These are phyloP conservation scores for Phialemoniopsis sp. DNA, from an alignment of 2,329 filamentous ascomycete genomes.

Conservation along the genomic window DNA sequence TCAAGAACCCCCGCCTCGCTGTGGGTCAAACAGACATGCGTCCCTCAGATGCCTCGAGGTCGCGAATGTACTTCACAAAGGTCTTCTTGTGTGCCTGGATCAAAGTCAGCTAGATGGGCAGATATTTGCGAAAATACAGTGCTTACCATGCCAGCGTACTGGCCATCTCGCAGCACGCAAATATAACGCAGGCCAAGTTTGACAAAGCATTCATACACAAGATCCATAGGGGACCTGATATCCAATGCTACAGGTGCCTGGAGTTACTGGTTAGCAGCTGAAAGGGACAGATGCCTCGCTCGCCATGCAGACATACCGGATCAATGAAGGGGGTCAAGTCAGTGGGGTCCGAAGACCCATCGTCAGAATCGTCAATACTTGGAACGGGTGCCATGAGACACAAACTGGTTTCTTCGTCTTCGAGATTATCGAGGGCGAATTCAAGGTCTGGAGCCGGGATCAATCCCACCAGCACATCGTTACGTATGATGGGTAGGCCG, in stretches of 20 bases:
- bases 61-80: conserved; percentile 91
- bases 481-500: conserved; percentile 78
- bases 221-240: conserved; percentile 83
- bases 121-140: no score
- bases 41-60: conserved; percentile 55
- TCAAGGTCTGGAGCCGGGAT: conserved; percentile 94
- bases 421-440: conserved; percentile 81
- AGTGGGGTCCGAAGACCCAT: conserved; percentile 57
- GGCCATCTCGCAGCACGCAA: conserved; percentile 80
- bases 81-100: conserved; percentile 86
- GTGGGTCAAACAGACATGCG: no score
- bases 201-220: conserved; percentile 94
- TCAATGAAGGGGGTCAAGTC: conserved; percentile 93
- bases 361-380: conserved; percentile 60
- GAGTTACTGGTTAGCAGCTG: conserved; percentile 7
- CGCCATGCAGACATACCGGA: conserved; percentile 48
- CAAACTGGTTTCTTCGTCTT: conserved; percentile 66
- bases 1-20: no score
- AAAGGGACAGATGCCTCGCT: no score
- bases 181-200: conserved; percentile 92
- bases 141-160: conserved; percentile 81
- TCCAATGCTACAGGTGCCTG: conserved; percentile 83
- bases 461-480: conserved; percentile 78
- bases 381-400: conserved; percentile 78
- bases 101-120: conserved; percentile 1